These are phyloP conservation scores for Tieghemostelium lacteum DNA, from an alignment of 78 protist genomes.

Conservation along the genomic window DNA sequence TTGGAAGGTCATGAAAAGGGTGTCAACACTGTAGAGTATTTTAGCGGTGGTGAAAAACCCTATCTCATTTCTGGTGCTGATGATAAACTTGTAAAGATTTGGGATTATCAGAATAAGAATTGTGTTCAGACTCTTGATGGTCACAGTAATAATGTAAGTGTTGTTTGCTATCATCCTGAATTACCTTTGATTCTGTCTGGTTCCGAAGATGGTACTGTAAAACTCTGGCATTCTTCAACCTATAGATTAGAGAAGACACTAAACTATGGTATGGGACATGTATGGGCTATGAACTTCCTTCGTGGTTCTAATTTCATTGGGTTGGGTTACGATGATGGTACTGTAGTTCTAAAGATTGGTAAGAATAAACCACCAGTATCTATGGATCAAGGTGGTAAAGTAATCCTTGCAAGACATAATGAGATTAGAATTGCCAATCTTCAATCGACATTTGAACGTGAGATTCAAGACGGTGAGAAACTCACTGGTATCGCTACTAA, in stretches of 20 bases:
- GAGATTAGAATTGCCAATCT: slow-evolving; percentile 87
- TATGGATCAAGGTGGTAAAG: slow-evolving; percentile 97
- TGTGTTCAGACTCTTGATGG: slow-evolving; percentile 97
- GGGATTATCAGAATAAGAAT: slow-evolving; percentile 98
- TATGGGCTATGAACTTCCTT: slow-evolving; percentile 92
- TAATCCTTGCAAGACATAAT: slow-evolving; percentile 91
- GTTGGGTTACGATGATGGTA: slow-evolving; percentile 96
- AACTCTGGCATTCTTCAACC: slow-evolving; percentile 95
- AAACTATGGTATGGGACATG: slow-evolving; percentile 95
- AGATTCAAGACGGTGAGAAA: slow-evolving; percentile 91
- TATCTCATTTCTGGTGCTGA: slow-evolving; percentile 93
- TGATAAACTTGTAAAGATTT: slow-evolving; percentile 86
- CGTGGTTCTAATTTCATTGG: slow-evolving; percentile 90
- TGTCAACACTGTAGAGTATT: slow-evolving; percentile 97
- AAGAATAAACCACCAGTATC: slow-evolving; percentile 95
- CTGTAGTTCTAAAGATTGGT: slow-evolving; percentile 96
- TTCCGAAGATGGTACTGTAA: slow-evolving; percentile 93
- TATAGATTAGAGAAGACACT: slow-evolving; percentile 95
- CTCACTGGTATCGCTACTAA: slow-evolving; percentile 78
- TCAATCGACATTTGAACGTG: not conserved
- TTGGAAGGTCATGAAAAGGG: slow-evolving; percentile 99
- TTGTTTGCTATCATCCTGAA: slow-evolving; percentile 96
- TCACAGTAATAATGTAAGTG: slow-evolving; percentile 94
- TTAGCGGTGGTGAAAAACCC: slow-evolving; percentile 96
- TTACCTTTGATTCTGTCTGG: slow-evolving; percentile 97